phyloP scores from a whole-genome alignment of 306 rosid genomes.

The Fagus sylvatica region DNA sequence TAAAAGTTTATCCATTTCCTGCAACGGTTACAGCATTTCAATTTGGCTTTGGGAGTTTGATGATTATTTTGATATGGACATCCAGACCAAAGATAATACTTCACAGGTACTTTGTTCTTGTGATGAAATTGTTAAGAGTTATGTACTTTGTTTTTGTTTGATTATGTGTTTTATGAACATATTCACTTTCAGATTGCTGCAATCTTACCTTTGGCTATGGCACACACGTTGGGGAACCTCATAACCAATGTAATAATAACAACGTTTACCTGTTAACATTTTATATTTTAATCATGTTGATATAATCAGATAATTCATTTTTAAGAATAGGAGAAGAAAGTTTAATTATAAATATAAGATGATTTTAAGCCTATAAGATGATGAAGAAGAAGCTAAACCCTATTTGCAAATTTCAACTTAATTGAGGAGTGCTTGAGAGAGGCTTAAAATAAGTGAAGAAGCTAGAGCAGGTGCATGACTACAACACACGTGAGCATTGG shows the following conservation, averaged over 20 bases:
- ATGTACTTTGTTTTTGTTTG: background rate
- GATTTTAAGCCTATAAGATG: no score
- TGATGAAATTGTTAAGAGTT: background rate
- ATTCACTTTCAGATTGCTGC: conserved; percentile 42
- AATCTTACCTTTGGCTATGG: conserved; percentile 60
- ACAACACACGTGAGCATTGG: no score
- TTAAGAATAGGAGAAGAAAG: no score
- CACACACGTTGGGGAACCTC: conserved; percentile 70
- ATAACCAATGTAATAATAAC: conserved; percentile 40
- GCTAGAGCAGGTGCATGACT: no score
- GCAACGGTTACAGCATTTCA: conserved; percentile 75
- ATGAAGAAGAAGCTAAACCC: no score
- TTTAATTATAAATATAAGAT: no score
- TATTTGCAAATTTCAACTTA: no score
- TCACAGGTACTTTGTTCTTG: conserved; percentile 50
- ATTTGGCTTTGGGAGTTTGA: conserved; percentile 47
- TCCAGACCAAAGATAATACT: conserved; percentile 50
- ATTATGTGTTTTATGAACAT: background rate
- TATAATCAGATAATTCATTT: no score
- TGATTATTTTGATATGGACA: conserved; percentile 61
- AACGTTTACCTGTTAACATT: no score
- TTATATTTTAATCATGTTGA: no score
- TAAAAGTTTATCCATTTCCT: conserved; percentile 87
- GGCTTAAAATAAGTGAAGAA: no score
- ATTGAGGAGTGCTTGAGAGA: no score